Evolutionary conservation across 192 early-diverging fungal species (phyloP), one percentile per base, ranked within the genome.

Genomic region (Umbelopsis vinacea): DNA sequence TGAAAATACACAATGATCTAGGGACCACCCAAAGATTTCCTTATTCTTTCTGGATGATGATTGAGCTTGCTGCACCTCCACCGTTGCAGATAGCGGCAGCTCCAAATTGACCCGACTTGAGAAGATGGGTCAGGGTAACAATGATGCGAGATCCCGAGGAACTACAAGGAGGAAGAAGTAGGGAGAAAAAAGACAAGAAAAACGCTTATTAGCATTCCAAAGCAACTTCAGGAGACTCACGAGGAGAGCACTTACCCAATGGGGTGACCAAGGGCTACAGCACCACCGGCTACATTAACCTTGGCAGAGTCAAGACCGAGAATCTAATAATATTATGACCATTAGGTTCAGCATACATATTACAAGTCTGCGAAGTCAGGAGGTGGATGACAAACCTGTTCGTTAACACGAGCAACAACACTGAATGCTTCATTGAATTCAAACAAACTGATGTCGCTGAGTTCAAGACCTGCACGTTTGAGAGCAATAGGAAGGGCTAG

Each of bases 351-450:
- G n/a, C 48, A 50, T 50, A 17, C 4, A n/a, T 15, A 2, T 0
- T 50, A 5, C 1, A n/a, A 15, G 15, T 52, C 17, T 15, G 11
- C 26, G 21, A 12, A 1, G 8, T n/a, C 33, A 38, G 24, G 37
- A 0, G 29, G 33, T 21, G 11, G 6, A 9, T 26, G 17, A 70
- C n/a, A 38, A 71, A 74, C 77, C 70, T 97, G 87, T 78, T 97
- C 93, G 82, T 99, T 99, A 50, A 87, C 97, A 24, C 87, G 83
- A 17, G 92, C 89, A 67, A 98, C 97, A 7, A 97, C 96, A 73
- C 91, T 91, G 79, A 99, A 99, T 0, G 97, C 97, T 83, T 99
- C 97, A 82, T 99, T 98, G 82, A 99, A 90, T 81, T 99, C 97
- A 75, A 93, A 99, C 52, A 96, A 82, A 66, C 88, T 88, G 81